Evolutionary conservation across 805 yeast species (phyloP).

Genomic region (Torulaspora microellipsoides): DNA sequence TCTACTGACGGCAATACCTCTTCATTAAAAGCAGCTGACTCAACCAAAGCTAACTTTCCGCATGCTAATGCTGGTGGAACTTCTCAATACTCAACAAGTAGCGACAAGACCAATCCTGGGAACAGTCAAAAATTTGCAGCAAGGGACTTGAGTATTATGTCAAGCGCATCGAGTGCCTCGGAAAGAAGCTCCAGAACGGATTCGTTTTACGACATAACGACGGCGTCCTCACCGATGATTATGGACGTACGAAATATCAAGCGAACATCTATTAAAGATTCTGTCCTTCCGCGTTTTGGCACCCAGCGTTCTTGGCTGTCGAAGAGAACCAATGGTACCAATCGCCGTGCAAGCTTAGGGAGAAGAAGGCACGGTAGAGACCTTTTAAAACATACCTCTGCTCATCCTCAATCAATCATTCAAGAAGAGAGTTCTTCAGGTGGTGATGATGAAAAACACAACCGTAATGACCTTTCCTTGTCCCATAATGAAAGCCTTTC

Average conservation of each 20-base stretch:
- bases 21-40: conserved; percentile 11
- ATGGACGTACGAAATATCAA: conserved; percentile 19
- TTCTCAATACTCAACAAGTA: conserved; percentile 18
- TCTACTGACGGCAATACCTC: conserved; percentile 38
- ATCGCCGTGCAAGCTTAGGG: conserved; percentile 16
- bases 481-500: neutral
- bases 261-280: conserved; percentile 16
- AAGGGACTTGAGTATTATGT: conserved; percentile 36
- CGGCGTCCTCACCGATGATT: conserved; percentile 28
- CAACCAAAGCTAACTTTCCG: conserved; percentile 6
- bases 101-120: conserved; percentile 22
- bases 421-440: conserved; percentile 31
- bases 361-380: conserved; percentile 26
- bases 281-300: conserved; percentile 24
- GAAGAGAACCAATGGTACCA: conserved; percentile 11
- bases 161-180: conserved; percentile 38
- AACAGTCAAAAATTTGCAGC: conserved; percentile 26
- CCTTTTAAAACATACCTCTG: conserved; percentile 15
- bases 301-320: conserved; percentile 16
- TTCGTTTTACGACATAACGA: conserved; percentile 39
- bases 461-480: conserved; percentile 1
- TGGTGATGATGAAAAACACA: conserved; percentile 17
- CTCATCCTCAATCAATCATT: conserved; percentile 27
- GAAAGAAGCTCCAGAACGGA: conserved; percentile 39
- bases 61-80: conserved; percentile 10